Percentiles rank a stretch among this genome's conserved stretches.
phyloP scores from a whole-genome alignment of 148 eudicot genomes.

The Silene uniflora region DNA sequence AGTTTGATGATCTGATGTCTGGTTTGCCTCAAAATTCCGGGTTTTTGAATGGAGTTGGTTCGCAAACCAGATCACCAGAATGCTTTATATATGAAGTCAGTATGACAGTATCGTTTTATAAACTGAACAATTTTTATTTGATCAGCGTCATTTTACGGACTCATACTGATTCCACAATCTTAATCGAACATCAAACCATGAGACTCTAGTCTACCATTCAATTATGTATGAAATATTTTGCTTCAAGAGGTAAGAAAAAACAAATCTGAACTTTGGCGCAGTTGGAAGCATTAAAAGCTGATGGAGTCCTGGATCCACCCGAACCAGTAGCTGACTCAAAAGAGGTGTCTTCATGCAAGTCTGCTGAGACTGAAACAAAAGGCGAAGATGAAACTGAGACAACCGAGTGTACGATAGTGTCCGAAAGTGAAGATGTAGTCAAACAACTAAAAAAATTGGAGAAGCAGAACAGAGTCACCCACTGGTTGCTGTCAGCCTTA shows the following conservation, averaged over 20 bases:
- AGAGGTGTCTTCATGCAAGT: slow-evolving; percentile 17
- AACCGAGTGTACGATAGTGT: neutral
- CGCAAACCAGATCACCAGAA: neutral
- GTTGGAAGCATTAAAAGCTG: slow-evolving; percentile 39
- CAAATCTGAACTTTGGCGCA: slow-evolving; percentile 1
- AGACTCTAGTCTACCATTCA: too few species aligned
- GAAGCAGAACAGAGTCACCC: slow-evolving; percentile 66
- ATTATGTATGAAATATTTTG: too few species aligned
- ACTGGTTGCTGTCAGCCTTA: slow-evolving; percentile 55
- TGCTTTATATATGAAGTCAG: neutral
- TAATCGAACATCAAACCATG: too few species aligned
- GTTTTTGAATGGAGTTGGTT: neutral
- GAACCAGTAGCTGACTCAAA: slow-evolving; percentile 23
- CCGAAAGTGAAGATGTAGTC: slow-evolving; percentile 30
- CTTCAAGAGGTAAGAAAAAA: too few species aligned
- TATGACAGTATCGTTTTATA: too few species aligned
- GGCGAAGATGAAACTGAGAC: slow-evolving; percentile 6
- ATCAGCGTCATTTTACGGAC: too few species aligned
- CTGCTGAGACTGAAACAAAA: slow-evolving; percentile 11
- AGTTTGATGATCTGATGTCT: too few species aligned
- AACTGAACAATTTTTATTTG: too few species aligned
- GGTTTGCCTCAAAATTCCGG: too few species aligned
- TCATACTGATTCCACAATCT: too few species aligned
- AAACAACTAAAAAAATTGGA: slow-evolving; percentile 52
- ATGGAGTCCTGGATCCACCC: slow-evolving; percentile 21